Evolutionary conservation across 2,329 filamentous ascomycete species (phyloP), one percentile per base, ranked within the genome.

Genomic region (Aspergillus sp.): DNA sequence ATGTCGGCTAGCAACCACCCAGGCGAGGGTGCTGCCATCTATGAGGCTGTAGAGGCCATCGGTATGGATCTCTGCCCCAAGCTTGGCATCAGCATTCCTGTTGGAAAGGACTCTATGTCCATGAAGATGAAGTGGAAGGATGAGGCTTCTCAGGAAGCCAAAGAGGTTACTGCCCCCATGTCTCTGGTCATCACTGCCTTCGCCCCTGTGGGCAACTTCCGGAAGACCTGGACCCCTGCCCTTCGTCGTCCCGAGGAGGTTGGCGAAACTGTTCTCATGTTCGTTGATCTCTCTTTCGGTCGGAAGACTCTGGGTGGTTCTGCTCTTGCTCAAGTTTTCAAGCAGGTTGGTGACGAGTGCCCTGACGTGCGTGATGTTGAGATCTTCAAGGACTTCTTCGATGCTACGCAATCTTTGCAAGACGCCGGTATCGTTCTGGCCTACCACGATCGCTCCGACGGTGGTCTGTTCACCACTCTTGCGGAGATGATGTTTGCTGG

Each of bases 401-500:
- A 97, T 75, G 95, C 94, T 2, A 83, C 96, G 7, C 84, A 88
- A 68, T 81, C 86, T 69, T 78, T 89, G 2, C 86, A 89, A 67
- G 86, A 91, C 66, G 79, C 85, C 28, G 85, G 85, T 23, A 84
- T 91, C 61, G 93, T 98, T 10, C 85, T 98, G 21, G 94, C 94
- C 3, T 98, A 98, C 75, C 95, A 98, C 75, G 95, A 98, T 77
- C 86, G 91, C 50, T 97, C 92, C 0, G 94, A 98, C 74, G 95
- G 94, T 75, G 95, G 95, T 70, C 81, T 98, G 9, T 86, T 98
- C 73, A 95, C 94, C 1, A 93, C 94, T 5, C 80, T 98, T 36
- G 91, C 89, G 2, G 95, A 99, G 79, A 98, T 98, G 95, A 96
- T 96, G 87, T 98, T 98, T 74, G 94, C 95, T 32, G 95, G 95